Evolutionary conservation across 192 early-diverging fungal species (phyloP).

Genomic region (Rhizophagus clarus): DNA sequence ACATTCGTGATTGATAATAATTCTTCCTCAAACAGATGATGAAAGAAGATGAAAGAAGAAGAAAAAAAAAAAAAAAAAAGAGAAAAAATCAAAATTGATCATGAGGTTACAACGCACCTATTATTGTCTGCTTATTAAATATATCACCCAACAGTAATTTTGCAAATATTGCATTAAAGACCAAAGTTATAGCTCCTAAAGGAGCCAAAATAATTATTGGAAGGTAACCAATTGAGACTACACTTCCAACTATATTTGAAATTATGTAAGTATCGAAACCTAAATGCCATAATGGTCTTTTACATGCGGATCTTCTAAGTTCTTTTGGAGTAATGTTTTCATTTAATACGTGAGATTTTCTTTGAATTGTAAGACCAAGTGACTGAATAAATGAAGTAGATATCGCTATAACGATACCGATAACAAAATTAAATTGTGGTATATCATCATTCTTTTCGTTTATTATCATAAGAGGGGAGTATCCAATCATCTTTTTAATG

Average conservation of each 20-base stretch:
- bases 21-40: background rate
- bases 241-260: slow-evolving; percentile 70
- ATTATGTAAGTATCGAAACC: slow-evolving; percentile 68
- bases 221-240: slow-evolving; percentile 74
- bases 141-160: slow-evolving; percentile 60
- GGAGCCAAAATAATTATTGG: slow-evolving; percentile 80
- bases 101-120: slow-evolving; percentile 39
- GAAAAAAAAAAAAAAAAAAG: background rate
- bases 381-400: slow-evolving; percentile 74
- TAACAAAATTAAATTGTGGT: slow-evolving; percentile 36
- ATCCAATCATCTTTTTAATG: background rate
- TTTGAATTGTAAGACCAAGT: slow-evolving; percentile 73
- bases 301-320: slow-evolving; percentile 49
- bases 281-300: slow-evolving; percentile 65
- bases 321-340: slow-evolving; percentile 54
- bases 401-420: slow-evolving; percentile 63
- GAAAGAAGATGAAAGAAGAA: too few species aligned
- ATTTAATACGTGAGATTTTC: slow-evolving; percentile 70
- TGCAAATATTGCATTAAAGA: slow-evolving; percentile 79
- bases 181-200: slow-evolving; percentile 71
- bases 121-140: slow-evolving; percentile 60
- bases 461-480: background rate
- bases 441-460: background rate
- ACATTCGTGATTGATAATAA: background rate
- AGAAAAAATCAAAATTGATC: background rate